phyloP scores from a whole-genome alignment of 345 rosid species.

The Garcia nutans region DNA sequence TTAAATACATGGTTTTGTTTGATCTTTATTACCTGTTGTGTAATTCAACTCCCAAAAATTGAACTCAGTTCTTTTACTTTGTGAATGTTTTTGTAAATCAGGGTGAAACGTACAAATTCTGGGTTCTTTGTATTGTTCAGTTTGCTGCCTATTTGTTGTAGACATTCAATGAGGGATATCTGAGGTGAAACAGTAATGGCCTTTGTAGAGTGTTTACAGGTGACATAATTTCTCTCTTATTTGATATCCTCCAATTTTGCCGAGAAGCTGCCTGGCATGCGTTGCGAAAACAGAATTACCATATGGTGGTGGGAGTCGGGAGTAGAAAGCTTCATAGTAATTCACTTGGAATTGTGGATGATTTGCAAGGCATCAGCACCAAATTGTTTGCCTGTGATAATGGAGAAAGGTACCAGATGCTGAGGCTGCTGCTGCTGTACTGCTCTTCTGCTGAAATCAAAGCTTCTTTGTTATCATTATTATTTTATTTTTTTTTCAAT shows the following conservation, averaged over 20 bases:
- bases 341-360: too few relatives aligned
- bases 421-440: neutral
- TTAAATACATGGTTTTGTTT: constrained; percentile 3
- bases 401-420: too few relatives aligned
- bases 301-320: too few relatives aligned
- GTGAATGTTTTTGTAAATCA: constrained; percentile 26
- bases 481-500: too few relatives aligned
- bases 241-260: neutral
- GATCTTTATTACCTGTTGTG: constrained; percentile 1
- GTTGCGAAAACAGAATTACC: neutral
- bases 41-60: neutral
- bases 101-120: constrained; percentile 2
- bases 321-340: too few relatives aligned
- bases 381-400: neutral
- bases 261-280: neutral
- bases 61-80: constrained; percentile 1
- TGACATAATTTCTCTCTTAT: neutral
- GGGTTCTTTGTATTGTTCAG: neutral
- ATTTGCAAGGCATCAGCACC: neutral
- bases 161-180: neutral
- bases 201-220: neutral
- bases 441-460: neutral
- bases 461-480: neutral
- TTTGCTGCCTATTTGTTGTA: neutral
- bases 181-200: neutral